Percentiles rank a stretch among this genome's conserved stretches.
Conservation (phyloP, 352 stramenopile genomes). For the Pythium biforme region DNA sequence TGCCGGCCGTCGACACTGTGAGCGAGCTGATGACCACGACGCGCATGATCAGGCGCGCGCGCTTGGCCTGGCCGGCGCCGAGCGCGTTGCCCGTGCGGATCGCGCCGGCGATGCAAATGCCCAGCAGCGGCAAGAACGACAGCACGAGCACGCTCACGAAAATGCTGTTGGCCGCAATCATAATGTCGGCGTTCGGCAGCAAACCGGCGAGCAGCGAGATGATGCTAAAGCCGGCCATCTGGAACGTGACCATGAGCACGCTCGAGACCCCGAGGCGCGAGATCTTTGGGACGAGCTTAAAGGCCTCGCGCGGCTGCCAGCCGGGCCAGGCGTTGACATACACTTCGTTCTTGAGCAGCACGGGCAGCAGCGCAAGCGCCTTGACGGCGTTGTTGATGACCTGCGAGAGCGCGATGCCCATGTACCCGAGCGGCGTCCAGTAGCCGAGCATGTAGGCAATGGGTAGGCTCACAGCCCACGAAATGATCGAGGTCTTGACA, state of each 20-base stretch:
- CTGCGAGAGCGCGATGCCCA: conserved; percentile 51
- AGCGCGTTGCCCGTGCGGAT: conserved; percentile 69
- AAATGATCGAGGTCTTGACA: conserved; percentile 43
- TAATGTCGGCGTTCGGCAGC: conserved; percentile 52
- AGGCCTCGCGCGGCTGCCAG: conserved; percentile 40
- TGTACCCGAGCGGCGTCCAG: conserved; percentile 55
- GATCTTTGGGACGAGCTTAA: conserved; percentile 41
- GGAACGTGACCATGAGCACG: conserved; percentile 60
- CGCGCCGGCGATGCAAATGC: conserved; percentile 55
- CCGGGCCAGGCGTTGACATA: conserved; percentile 63
- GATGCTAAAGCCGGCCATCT: conserved; percentile 48
- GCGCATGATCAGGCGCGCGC: conserved; percentile 43
- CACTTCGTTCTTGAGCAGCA: conserved; percentile 45
- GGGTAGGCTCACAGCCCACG: conserved; percentile 43
- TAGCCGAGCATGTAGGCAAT: conserved; percentile 60
- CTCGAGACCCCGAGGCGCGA: conserved; percentile 45
- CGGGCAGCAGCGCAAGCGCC: conserved; percentile 40
- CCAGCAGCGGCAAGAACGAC: conserved; percentile 54
- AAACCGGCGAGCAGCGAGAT: conserved; percentile 42
- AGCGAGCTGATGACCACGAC: conserved; percentile 41
- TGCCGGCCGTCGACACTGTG: conserved; percentile 36
- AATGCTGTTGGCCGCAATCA: conserved; percentile 64
- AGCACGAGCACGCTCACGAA: conserved; percentile 45
- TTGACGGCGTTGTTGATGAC: conserved; percentile 52
- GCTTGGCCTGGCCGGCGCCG: conserved; percentile 49